These are phyloP conservation scores for Colletotrichum graminicola DNA, from an alignment of 2,329 filamentous ascomycete genomes.

Conservation along the genomic window DNA sequence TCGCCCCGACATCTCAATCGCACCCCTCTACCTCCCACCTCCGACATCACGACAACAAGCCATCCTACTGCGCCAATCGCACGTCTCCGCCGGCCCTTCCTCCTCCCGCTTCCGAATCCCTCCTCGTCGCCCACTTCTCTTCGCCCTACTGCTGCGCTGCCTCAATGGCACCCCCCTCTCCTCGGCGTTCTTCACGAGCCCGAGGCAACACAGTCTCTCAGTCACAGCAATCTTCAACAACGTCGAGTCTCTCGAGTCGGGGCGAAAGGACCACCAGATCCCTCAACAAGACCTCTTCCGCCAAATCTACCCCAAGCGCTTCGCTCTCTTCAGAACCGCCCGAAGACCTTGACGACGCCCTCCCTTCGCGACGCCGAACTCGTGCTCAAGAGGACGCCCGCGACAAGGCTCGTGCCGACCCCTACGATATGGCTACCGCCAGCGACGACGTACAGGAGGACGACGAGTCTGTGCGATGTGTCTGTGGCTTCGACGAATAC, in stretches of 20 bases:
- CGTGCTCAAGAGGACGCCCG: slow-evolving; percentile 76
- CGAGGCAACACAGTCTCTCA: slow-evolving; percentile 81
- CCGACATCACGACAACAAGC: slow-evolving; percentile 47
- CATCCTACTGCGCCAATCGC: slow-evolving; percentile 50
- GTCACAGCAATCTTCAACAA: slow-evolving; percentile 82
- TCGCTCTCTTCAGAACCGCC: slow-evolving; percentile 78
- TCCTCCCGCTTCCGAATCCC: slow-evolving; percentile 49
- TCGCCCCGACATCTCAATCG: slow-evolving; percentile 45
- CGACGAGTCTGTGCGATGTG: slow-evolving; percentile 94
- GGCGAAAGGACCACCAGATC: slow-evolving; percentile 80
- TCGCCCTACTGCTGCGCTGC: slow-evolving; percentile 34
- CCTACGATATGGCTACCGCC: slow-evolving; percentile 69
- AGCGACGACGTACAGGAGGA: slow-evolving; percentile 82
- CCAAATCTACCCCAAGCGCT: slow-evolving; percentile 81
- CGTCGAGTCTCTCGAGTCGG: slow-evolving; percentile 82
- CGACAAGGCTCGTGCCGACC: slow-evolving; percentile 60
- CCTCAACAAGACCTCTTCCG: slow-evolving; percentile 77
- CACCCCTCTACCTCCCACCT: slow-evolving; percentile 48
- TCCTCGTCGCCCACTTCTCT: slow-evolving; percentile 29
- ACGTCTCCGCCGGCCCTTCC: slow-evolving; percentile 48
- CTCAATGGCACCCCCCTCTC: slow-evolving; percentile 74
- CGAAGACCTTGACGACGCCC: slow-evolving; percentile 76
- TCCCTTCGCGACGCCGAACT: slow-evolving; percentile 81
- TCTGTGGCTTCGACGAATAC: slow-evolving; percentile 95
- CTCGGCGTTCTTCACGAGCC: slow-evolving; percentile 92